Base-by-base conservation (phyloP, 2,329 filamentous ascomycete genomes). In the Mariannaea elegans region DNA sequence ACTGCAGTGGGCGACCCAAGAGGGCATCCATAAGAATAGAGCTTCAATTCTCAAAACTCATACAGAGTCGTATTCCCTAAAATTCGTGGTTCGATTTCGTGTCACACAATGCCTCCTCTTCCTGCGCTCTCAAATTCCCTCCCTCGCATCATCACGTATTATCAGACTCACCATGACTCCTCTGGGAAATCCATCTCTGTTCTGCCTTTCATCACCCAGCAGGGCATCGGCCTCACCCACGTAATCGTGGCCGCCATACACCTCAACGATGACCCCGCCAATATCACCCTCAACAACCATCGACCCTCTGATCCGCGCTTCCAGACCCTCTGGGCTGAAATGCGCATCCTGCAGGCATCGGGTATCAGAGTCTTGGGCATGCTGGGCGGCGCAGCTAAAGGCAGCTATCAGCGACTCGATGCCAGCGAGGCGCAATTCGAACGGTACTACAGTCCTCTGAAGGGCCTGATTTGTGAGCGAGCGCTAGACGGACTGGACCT, bases 161-260 rank as follows among this genome's bases (percentile, higher is more conserved):
- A 82, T 72, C 84, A 86, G 69, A 86, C 84, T 0, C 84, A 83
- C 29, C 83, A 86, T 70, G 76, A 81, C 63, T 65, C 69, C 7
- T 59, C 67, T 0, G 78, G 78, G 32, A 73, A 76, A 7, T 78
- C 80, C 60, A 81, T 87, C 63, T 85, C 84, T 4, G 76, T 85
- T 60, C 78, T 86, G 3, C 83, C 83, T 1, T 77, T 87, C 55
- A 72, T 87, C 65, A 79, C 75, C 14, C 75, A 81, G 45, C 71
- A 80, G 5, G 73, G 75, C 56, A 82, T 86, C 62, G 74, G 80
- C 34, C 73, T 85, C 23, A 97, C 94, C 0, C 94, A 97, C 77
- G 82, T 97, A 60, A 94, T 97, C 67, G 78, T 97, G 47, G 92
- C 92, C 6, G 93, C 94, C 12, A 87, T 97, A 60, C 94, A 97